These are phyloP conservation scores for Leccinellum albellum DNA, from an alignment of 768 basidiomycete species.

Conservation along the genomic window DNA sequence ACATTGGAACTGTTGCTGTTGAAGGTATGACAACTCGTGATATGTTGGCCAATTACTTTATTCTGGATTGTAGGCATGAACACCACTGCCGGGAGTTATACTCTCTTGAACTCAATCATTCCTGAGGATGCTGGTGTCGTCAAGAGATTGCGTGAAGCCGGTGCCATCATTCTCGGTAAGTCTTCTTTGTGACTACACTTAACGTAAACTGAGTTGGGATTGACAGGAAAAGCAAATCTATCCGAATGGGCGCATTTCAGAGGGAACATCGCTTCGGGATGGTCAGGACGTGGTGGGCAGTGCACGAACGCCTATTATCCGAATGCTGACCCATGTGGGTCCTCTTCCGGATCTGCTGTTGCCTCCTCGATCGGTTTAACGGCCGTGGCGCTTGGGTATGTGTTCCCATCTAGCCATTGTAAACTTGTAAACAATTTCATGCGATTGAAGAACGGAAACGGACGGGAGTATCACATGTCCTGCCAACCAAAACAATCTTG, in stretches of 20 bases:
- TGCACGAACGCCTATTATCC: slow-evolving; percentile 48
- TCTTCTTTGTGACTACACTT: neutral
- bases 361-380: slow-evolving; percentile 49
- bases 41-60: neutral
- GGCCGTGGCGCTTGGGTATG: slow-evolving; percentile 41
- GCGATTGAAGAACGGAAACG: slow-evolving; percentile 37
- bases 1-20: slow-evolving; percentile 29
- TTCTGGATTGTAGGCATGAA: slow-evolving; percentile 33
- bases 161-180: slow-evolving; percentile 34
- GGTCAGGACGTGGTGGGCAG: slow-evolving; percentile 57
- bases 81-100: slow-evolving; percentile 39
- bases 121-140: slow-evolving; percentile 35
- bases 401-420: neutral
- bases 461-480: slow-evolving; percentile 57
- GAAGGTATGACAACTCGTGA: slow-evolving; percentile 16
- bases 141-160: slow-evolving; percentile 30
- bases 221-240: slow-evolving; percentile 50
- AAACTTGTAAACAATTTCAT: neutral
- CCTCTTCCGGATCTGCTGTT: slow-evolving; percentile 57
- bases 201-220: neutral
- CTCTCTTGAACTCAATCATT: slow-evolving; percentile 33
- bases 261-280: slow-evolving; percentile 45
- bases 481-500: slow-evolving; percentile 49
- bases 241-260: slow-evolving; percentile 53
- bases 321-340: slow-evolving; percentile 52